phyloP scores from a whole-genome alignment of 495 filamentous ascomycete species.

The Trichocladium uniseriatum region DNA sequence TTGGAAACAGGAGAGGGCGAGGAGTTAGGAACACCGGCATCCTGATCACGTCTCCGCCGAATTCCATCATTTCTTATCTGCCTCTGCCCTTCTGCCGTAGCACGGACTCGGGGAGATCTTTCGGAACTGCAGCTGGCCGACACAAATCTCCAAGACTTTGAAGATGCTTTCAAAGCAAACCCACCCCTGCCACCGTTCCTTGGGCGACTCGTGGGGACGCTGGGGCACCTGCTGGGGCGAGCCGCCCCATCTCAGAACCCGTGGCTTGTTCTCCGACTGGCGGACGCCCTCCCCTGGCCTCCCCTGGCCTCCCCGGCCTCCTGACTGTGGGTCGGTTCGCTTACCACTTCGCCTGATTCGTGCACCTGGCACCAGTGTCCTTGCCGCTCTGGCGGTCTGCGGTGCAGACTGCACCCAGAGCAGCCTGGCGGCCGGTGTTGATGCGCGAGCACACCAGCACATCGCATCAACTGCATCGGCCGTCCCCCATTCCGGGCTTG shows the following conservation, averaged over 20 bases:
- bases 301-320: not conserved
- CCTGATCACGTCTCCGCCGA: too few species aligned
- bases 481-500: too few species aligned
- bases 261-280: not conserved
- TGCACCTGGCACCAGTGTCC: constrained; percentile 1
- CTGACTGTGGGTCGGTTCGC: constrained; percentile 20
- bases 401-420: too few species aligned
- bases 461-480: too few species aligned
- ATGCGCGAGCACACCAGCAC: too few species aligned
- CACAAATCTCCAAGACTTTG: not conserved
- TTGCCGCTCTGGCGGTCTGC: not conserved
- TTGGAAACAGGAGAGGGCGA: too few species aligned
- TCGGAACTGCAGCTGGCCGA: not conserved
- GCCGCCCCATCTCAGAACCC: not conserved
- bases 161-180: not conserved
- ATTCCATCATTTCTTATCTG: too few species aligned
- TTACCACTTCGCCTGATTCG: constrained; percentile 27
- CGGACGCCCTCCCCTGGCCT: too few species aligned
- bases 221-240: too few species aligned
- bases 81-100: too few species aligned
- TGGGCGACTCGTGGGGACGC: not conserved
- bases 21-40: too few species aligned
- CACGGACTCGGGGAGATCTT: not conserved
- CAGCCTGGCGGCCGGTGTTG: too few species aligned
- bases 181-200: not conserved